phyloP scores from a whole-genome alignment of 1,284 basidiomycete species.

The Agroathelia rolfsii region DNA sequence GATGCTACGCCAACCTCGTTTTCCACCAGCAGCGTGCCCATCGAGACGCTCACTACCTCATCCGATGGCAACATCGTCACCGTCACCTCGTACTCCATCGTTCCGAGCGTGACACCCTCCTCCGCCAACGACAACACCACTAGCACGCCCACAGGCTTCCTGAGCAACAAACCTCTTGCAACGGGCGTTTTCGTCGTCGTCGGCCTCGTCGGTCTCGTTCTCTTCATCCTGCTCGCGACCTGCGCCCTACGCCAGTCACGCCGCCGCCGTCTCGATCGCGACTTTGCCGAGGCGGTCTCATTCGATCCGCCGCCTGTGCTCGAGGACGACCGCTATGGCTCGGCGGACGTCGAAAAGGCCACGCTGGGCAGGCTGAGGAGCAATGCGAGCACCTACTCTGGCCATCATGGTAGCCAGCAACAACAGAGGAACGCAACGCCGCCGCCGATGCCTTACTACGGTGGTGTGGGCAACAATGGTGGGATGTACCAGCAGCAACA shows the following conservation, averaged over 20 bases:
- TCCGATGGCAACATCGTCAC: constrained; percentile 16
- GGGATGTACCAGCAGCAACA: too few species aligned
- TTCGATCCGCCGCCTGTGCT: constrained; percentile 39
- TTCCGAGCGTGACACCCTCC: too few species aligned
- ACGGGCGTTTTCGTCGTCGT: constrained; percentile 47
- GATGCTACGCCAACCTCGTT: constrained; percentile 6
- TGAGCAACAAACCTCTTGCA: constrained; percentile 51
- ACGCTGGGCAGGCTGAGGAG: constrained; percentile 25
- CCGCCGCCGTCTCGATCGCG: constrained; percentile 30
- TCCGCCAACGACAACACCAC: constrained; percentile 11
- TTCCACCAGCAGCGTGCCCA: constrained; percentile 4
- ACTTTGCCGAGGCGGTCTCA: constrained; percentile 36
- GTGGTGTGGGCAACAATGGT: too few species aligned
- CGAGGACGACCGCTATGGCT: constrained; percentile 17
- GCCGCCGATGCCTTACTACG: too few species aligned
- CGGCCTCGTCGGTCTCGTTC: constrained; percentile 37
- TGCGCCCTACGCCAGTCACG: constrained; percentile 39
- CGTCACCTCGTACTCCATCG: constrained; percentile 17
- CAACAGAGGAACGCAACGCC: too few species aligned
- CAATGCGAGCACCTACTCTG: constrained; percentile 27
- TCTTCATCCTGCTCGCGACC: constrained; percentile 35
- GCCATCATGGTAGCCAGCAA: too few species aligned
- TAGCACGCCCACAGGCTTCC: constrained; percentile 30
- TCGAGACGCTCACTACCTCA: constrained; percentile 10
- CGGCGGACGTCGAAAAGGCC: constrained; percentile 18